phyloP scores from a whole-genome alignment of 2,329 filamentous ascomycete genomes.

The Fusarium sp. region DNA sequence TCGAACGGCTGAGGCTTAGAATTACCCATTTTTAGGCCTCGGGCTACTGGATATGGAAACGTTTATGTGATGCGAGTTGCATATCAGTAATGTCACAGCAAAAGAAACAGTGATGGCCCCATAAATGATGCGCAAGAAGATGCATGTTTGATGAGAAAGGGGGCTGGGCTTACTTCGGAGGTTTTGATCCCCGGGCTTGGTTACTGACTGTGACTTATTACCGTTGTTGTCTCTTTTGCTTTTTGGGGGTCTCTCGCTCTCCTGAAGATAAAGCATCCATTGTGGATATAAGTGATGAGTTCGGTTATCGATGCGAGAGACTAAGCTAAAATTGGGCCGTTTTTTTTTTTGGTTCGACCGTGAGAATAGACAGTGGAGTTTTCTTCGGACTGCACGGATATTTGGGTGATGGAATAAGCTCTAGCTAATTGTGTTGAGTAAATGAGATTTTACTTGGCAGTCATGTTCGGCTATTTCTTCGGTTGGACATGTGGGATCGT shows the following conservation, averaged over 20 bases:
- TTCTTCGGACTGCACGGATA: neutral
- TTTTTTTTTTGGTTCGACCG: neutral
- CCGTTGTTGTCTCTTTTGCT: neutral
- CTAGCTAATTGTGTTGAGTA: neutral
- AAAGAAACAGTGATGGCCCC: neutral
- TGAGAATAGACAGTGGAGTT: slow-evolving; percentile 9
- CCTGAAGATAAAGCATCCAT: neutral
- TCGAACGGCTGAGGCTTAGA: slow-evolving; percentile 15
- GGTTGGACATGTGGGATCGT: neutral
- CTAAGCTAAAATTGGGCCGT: neutral
- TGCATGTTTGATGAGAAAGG: slow-evolving; percentile 3
- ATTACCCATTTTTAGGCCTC: neutral
- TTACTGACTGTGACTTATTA: neutral
- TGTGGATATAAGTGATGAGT: slow-evolving; percentile 2
- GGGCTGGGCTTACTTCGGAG: slow-evolving; percentile 22
- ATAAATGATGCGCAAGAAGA: slow-evolving; percentile 14
- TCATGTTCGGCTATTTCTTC: neutral
- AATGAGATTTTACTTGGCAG: neutral
- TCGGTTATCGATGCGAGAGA: slow-evolving; percentile 30
- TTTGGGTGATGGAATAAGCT: neutral
- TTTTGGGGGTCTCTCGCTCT: neutral
- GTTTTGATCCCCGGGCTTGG: slow-evolving; percentile 1
- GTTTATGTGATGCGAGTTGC: slow-evolving; percentile 7
- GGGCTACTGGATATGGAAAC: neutral
- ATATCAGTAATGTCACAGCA: slow-evolving; percentile 6